A percentile compares a stretch with the other conserved stretches of the same genome.
Evolutionary conservation across 2,329 filamentous ascomycete species (phyloP).

Genomic region (Endothia cerciana): DNA sequence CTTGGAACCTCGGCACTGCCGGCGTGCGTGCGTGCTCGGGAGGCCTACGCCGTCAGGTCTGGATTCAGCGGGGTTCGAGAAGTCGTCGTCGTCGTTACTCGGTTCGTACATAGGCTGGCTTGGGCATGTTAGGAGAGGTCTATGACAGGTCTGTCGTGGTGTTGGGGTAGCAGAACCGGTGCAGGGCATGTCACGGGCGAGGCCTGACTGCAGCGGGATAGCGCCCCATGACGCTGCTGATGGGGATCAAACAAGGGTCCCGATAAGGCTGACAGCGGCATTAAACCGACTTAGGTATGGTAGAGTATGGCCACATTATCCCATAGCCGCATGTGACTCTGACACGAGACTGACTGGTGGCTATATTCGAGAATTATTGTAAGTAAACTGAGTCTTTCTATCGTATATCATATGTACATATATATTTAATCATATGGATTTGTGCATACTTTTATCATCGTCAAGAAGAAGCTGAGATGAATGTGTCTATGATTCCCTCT

Average conservation of each 20-base stretch:
- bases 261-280: not conserved
- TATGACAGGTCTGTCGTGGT: not conserved
- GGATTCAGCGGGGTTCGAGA: not conserved
- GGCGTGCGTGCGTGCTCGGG: not conserved
- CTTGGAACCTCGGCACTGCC: no score
- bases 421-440: no score
- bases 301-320: no score
- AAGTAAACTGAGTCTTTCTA: no score
- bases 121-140: not conserved
- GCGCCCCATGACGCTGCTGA: slow-evolving; percentile 2
- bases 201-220: not conserved
- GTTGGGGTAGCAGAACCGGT: not conserved
- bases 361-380: no score
- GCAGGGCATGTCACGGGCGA: not conserved
- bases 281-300: no score
- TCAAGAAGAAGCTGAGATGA: no score
- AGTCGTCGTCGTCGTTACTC: not conserved
- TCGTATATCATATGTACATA: no score
- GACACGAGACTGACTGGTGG: no score
- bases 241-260: not conserved
- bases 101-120: not conserved
- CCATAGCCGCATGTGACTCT: no score
- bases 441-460: no score
- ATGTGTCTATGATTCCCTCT: no score
- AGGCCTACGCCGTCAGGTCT: not conserved